These are phyloP conservation scores for Stropharia rugosoannulata DNA, from an alignment of 768 basidiomycete species.

Conservation along the genomic window DNA sequence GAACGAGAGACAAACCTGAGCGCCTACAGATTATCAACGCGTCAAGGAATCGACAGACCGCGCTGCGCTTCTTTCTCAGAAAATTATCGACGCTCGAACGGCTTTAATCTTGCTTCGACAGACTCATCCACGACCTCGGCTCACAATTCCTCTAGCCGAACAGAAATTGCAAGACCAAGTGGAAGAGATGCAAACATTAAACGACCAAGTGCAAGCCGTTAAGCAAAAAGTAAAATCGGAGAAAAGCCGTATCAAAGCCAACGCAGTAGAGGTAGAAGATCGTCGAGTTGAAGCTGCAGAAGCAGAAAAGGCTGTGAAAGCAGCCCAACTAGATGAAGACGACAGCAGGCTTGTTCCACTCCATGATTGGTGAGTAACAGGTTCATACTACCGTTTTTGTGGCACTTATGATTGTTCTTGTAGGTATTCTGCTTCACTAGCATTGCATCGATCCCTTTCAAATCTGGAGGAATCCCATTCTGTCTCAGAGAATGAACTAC, in stretches of 20 bases:
- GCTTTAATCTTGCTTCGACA: slow-evolving; percentile 79
- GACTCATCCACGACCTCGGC: slow-evolving; percentile 74
- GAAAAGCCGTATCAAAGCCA: slow-evolving; percentile 62
- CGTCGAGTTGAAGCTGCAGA: slow-evolving; percentile 63
- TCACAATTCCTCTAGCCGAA: slow-evolving; percentile 76
- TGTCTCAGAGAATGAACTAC: slow-evolving; percentile 75
- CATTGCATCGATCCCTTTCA: slow-evolving; percentile 61
- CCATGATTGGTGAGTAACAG: slow-evolving; percentile 61
- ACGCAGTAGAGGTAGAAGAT: slow-evolving; percentile 54
- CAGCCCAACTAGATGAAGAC: slow-evolving; percentile 56
- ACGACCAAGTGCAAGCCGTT: slow-evolving; percentile 58
- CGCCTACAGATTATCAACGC: slow-evolving; percentile 53
- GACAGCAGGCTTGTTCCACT: slow-evolving; percentile 63
- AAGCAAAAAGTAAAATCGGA: slow-evolving; percentile 50
- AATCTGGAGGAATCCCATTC: slow-evolving; percentile 58
- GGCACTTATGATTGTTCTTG: background rate
- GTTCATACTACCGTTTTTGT: background rate
- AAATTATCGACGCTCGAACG: slow-evolving; percentile 82
- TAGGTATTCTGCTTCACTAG: slow-evolving; percentile 73
- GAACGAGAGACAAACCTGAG: background rate
- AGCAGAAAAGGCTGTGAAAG: slow-evolving; percentile 65
- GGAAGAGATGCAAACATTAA: slow-evolving; percentile 75
- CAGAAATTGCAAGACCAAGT: slow-evolving; percentile 74
- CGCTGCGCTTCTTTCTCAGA: slow-evolving; percentile 61
- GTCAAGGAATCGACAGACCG: slow-evolving; percentile 51